phyloP scores from a whole-genome alignment of 106 monocot species.

The Xerophyta viscosa region DNA sequence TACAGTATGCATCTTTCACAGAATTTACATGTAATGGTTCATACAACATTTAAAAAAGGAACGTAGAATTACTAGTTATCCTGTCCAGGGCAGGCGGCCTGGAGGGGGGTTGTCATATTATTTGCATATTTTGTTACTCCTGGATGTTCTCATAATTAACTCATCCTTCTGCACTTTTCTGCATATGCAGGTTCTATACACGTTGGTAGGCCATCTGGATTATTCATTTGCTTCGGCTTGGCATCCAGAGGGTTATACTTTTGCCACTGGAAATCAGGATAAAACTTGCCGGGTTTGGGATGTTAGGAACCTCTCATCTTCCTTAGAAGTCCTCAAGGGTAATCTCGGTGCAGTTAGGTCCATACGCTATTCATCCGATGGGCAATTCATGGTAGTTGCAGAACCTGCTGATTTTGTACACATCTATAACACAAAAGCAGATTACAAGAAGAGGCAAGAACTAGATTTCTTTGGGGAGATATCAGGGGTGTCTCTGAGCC shows the following conservation, averaged over 20 bases:
- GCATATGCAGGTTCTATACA: conserved; percentile 21
- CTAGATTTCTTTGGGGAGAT: conserved; percentile 79
- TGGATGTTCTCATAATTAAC: too few species aligned
- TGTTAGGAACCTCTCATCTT: conserved; percentile 45
- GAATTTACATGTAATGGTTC: too few species aligned
- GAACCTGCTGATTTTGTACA: conserved; percentile 83
- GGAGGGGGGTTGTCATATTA: too few species aligned
- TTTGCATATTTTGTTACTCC: too few species aligned
- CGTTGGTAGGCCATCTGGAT: conserved; percentile 44
- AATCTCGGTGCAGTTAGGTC: conserved; percentile 66
- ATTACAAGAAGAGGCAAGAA: conserved; percentile 62
- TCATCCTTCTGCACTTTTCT: too few species aligned
- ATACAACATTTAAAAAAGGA: too few species aligned
- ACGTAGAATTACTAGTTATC: too few species aligned
- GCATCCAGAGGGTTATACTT: conserved; percentile 43
- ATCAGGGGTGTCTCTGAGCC: conserved; percentile 56
- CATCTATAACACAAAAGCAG: conserved; percentile 30
- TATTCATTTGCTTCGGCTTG: conserved; percentile 77
- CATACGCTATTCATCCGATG: conserved; percentile 57
- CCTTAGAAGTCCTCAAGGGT: conserved; percentile 41
- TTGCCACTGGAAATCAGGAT: conserved; percentile 73
- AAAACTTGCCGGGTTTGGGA: conserved; percentile 75
- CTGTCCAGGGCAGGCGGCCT: too few species aligned
- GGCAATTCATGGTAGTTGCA: conserved; percentile 54
- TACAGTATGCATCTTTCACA: too few species aligned